Evolutionary conservation across 768 basidiomycete genomes (phyloP).

Genomic region (Sistotremastrum niveocremeum): DNA sequence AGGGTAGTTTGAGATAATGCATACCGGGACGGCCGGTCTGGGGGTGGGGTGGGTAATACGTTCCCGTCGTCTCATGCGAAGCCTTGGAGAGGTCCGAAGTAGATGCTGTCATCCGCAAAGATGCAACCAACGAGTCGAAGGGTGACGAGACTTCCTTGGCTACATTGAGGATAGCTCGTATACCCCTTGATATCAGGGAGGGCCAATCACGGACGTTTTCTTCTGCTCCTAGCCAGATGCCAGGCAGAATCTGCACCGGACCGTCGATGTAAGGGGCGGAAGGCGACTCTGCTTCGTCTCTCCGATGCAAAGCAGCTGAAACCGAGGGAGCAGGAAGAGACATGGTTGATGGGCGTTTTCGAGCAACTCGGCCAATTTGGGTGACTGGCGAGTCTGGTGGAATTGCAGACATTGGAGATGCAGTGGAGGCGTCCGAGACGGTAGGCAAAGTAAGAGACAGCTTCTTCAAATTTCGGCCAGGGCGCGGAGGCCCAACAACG

Average conservation of each 20-base stretch:
- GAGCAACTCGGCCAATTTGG: conserved; percentile 20
- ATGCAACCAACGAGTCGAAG: conserved; percentile 35
- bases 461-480: conserved; percentile 61
- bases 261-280: conserved; percentile 65
- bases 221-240: conserved; percentile 83
- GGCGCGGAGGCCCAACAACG: conserved; percentile 15
- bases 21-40: conserved; percentile 60
- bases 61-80: conserved; percentile 10
- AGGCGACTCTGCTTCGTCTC: conserved; percentile 45
- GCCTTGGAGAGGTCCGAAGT: conserved; percentile 47
- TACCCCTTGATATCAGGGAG: conserved; percentile 53
- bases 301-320: conserved; percentile 44
- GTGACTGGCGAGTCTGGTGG: conserved; percentile 18
- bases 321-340: conserved; percentile 47
- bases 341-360: conserved; percentile 54
- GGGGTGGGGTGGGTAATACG: conserved; percentile 55
- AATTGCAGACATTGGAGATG: conserved; percentile 27
- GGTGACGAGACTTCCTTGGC: conserved; percentile 81
- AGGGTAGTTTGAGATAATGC: conserved; percentile 80
- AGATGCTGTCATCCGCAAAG: conserved; percentile 50
- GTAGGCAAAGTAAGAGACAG: conserved; percentile 57
- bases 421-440: conserved; percentile 33
- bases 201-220: conserved; percentile 82
- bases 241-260: conserved; percentile 73
- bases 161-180: conserved; percentile 77